Evolutionary conservation across 495 filamentous ascomycete species (phyloP).

Genomic region (Aeminium ludgeri): DNA sequence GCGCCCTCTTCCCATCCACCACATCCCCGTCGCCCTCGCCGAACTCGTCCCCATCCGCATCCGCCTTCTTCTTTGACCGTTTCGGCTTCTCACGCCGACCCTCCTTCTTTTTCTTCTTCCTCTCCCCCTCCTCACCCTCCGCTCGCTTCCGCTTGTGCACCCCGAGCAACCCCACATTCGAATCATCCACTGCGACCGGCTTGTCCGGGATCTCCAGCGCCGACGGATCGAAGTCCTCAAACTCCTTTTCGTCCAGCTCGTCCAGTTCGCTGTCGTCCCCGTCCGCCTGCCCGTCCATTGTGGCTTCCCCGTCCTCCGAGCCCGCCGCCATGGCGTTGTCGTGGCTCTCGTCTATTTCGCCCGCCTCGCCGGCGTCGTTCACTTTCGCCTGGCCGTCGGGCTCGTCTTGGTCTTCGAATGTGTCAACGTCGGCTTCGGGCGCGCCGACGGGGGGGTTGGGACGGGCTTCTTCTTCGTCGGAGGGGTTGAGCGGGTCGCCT

Average conservation of each 20-base stretch:
- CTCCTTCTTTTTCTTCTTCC: constrained; percentile 52
- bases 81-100: constrained; percentile 51
- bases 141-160: constrained; percentile 66
- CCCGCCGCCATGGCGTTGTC: constrained; percentile 33
- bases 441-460: constrained; percentile 23
- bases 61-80: constrained; percentile 41
- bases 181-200: constrained; percentile 69
- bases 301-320: constrained; percentile 33
- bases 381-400: constrained; percentile 14
- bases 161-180: constrained; percentile 53
- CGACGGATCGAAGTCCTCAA: constrained; percentile 75
- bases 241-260: constrained; percentile 63
- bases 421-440: constrained; percentile 26
- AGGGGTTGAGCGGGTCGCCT: constrained; percentile 25
- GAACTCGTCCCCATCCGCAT: constrained; percentile 34
- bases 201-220: constrained; percentile 62
- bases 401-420: constrained; percentile 25
- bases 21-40: constrained; percentile 34
- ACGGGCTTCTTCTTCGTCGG: constrained; percentile 30
- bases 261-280: constrained; percentile 53
- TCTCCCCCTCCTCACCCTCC: constrained; percentile 36
- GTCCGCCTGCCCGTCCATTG: constrained; percentile 31
- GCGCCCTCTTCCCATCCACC: constrained; percentile 35
- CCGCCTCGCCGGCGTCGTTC: constrained; percentile 15
- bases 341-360: constrained; percentile 38